A percentile compares a stretch with the other conserved stretches of the same genome.
phyloP scores from a whole-genome alignment of 345 rosid genomes.

The Mercurialis annua region DNA sequence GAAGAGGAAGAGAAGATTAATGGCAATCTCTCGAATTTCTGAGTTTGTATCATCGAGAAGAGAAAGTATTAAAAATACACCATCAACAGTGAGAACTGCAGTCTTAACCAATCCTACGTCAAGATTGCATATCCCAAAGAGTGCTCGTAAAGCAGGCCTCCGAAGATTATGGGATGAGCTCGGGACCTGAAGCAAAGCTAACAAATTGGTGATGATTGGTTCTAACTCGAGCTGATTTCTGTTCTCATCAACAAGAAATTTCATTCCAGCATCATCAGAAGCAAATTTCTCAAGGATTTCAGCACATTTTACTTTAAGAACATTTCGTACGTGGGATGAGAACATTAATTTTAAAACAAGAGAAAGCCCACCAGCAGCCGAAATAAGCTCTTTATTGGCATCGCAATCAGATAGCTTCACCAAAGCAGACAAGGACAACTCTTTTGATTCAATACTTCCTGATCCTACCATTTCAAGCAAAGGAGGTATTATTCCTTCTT shows the following conservation, averaged over 20 bases:
- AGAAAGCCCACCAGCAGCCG: conserved; percentile 55
- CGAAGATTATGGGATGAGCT: conserved; percentile 33
- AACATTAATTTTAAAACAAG: conserved; percentile 37
- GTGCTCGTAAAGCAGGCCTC: conserved; percentile 46
- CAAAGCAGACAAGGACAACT: conserved; percentile 45
- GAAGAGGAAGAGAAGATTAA: conserved; percentile 56
- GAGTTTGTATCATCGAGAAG: conserved; percentile 56
- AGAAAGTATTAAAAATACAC: conserved; percentile 48
- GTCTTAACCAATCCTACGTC: conserved; percentile 54
- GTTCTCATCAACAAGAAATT: conserved; percentile 48
- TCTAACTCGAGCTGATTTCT: conserved; percentile 45
- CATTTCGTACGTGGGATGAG: conserved; percentile 31
- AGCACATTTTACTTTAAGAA: conserved; percentile 40
- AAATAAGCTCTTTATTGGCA: conserved; percentile 47
- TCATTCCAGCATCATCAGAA: conserved; percentile 44
- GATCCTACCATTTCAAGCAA: conserved; percentile 48
- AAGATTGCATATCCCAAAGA: conserved; percentile 47
- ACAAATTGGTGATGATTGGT: conserved; percentile 38
- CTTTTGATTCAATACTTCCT: conserved; percentile 43
- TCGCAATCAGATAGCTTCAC: conserved; percentile 41
- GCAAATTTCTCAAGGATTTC: conserved; percentile 49
- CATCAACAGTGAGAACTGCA: conserved; percentile 49
- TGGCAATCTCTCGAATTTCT: conserved; percentile 50
- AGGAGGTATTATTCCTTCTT: conserved; percentile 53
- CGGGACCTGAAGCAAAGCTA: conserved; percentile 39